These are phyloP conservation scores for Populus davidiana DNA, from an alignment of 345 rosid species.

Conservation along the genomic window DNA sequence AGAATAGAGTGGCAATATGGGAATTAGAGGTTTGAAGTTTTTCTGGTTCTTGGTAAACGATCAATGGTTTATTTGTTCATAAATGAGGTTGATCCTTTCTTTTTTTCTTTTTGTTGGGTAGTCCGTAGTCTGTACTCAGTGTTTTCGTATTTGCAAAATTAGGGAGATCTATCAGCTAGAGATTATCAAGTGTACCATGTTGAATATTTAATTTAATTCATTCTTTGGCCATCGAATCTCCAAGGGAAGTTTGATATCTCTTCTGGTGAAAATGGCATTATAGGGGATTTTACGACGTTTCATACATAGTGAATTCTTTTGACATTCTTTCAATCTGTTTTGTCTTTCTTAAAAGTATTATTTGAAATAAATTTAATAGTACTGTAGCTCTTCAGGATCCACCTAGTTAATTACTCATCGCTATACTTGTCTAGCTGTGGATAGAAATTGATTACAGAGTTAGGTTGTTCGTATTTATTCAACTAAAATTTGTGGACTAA, in stretches of 20 bases:
- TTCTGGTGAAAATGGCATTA: neutral
- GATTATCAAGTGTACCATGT: neutral
- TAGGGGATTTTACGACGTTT: neutral
- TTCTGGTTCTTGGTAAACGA: no score
- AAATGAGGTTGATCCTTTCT: neutral
- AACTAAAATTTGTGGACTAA: neutral
- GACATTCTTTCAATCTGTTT: neutral
- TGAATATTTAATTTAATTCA: neutral
- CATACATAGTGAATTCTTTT: neutral
- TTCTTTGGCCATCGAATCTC: conserved; percentile 9
- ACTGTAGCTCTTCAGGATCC: neutral
- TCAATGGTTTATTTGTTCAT: no score
- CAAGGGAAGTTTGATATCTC: neutral
- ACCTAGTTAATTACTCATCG: neutral
- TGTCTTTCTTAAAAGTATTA: neutral
- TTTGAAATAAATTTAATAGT: neutral
- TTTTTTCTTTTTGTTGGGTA: neutral
- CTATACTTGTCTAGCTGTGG: neutral
- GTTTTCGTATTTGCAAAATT: neutral
- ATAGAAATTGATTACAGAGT: neutral
- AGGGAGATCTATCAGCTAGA: neutral
- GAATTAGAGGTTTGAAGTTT: no score
- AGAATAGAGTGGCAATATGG: no score
- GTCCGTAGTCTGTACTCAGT: neutral
- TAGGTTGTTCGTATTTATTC: neutral